Base-by-base conservation (phyloP, 148 eudicot genomes). In the Simmondsia chinensis region DNA sequence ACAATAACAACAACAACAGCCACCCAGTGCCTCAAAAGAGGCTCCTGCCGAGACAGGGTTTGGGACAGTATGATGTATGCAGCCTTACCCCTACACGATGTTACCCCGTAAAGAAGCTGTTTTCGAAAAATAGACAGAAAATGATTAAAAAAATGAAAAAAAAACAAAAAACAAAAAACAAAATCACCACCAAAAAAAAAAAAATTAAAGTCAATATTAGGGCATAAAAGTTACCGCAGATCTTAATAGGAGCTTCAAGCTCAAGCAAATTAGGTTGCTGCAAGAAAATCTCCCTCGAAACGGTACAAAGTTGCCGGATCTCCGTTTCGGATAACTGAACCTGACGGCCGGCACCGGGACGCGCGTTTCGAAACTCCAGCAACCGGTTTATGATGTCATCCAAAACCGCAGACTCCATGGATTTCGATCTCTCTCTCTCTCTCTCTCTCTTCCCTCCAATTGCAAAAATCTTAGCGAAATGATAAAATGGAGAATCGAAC, bases 231-330 rank as follows among this genome's bases (percentile, higher is more conserved):
- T 11, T 65, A 82, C 91, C 91, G 39, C 91, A 82, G 68, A 82
- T 77, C 82, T 82, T 82, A 31, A 82, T 82, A 40, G 91, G 91
- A 19, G 91, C 85, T 66, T 77, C 76, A 20, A 82, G 85, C 68
- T 82, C 85, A 50, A 82, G 61, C 13, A 82, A 70, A 55, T 63
- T 74, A 33, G 91, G 91, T 39, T 82, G 91, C 9, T 60, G 63
- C 4, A 77, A 65, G 43, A 77, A 77, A 25, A 82, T 64, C 13
- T 82, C 85, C 21, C 70, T 66, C 0, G 91, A 63, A 24, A 61
- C 70, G 7, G 66, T 48, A 35, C 91, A 82, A 20, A 82, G 79
- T 58, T 74, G 85, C 0, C 79, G 82, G 76, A 82, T 82, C 82
- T 82, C 91, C 12, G 71, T 48, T 53, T 82, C 91, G 15, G 82